Evolutionary conservation across 2,329 filamentous ascomycete genomes (phyloP).

Genomic region (Talaromyces sp.): DNA sequence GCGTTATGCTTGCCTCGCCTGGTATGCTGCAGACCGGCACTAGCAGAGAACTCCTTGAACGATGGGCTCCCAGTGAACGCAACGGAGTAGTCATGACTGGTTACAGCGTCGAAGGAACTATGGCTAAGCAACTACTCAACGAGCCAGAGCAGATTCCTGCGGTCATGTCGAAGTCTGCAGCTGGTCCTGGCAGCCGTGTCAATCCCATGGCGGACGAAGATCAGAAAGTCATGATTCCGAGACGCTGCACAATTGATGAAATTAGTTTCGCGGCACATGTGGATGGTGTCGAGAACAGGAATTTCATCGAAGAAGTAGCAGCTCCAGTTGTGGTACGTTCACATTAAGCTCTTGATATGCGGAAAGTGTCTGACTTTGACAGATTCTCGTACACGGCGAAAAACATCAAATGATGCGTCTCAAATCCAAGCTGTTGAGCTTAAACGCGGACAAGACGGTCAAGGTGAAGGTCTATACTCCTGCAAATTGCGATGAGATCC

Average conservation of each 20-base stretch:
- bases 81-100: constrained; percentile 99
- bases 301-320: constrained; percentile 92
- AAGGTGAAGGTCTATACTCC: constrained; percentile 93
- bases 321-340: constrained; percentile 84
- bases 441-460: constrained; percentile 74
- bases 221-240: constrained; percentile 88
- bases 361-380: constrained; percentile 1
- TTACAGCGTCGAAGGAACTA: constrained; percentile 97
- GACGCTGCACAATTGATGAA: constrained; percentile 89
- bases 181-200: constrained; percentile 53
- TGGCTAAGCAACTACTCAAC: constrained; percentile 93
- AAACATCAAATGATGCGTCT: constrained; percentile 97
- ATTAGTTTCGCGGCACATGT: constrained; percentile 96
- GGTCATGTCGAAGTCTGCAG: constrained; percentile 72
- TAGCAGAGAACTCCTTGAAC: constrained; percentile 83
- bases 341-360: neutral
- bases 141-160: constrained; percentile 94
- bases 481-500: constrained; percentile 89
- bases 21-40: constrained; percentile 99
- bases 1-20: constrained; percentile 94
- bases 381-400: constrained; percentile 96
- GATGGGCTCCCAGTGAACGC: constrained; percentile 93
- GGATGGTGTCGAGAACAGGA: constrained; percentile 89
- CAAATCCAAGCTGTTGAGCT: constrained; percentile 89
- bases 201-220: constrained; percentile 59